Conservation (phyloP, 495 filamentous ascomycete species). For the Trypethelium eluteriae region DNA sequence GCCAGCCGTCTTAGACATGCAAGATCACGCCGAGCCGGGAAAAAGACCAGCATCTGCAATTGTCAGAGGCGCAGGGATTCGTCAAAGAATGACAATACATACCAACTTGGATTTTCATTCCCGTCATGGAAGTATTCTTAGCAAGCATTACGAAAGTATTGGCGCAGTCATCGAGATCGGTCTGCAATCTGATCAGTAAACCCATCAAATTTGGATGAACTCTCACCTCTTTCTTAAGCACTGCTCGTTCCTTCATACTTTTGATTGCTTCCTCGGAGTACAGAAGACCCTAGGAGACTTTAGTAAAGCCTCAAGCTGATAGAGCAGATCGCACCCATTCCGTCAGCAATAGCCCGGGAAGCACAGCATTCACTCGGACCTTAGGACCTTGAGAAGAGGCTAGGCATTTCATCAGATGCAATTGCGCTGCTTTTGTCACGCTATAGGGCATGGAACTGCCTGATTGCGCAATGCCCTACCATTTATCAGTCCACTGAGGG, state of each 20-base stretch:
- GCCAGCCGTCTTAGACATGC: neutral
- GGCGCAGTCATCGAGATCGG: slow-evolving; percentile 36
- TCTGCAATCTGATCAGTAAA: slow-evolving; percentile 17
- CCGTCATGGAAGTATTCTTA: slow-evolving; percentile 39
- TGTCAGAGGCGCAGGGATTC: neutral
- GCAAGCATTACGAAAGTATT: slow-evolving; percentile 36
- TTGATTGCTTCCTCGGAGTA: slow-evolving; percentile 29
- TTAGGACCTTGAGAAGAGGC: slow-evolving; percentile 59
- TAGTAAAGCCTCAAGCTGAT: neutral
- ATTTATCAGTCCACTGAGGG: neutral
- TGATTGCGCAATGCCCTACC: slow-evolving; percentile 39
- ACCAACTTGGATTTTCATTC: slow-evolving; percentile 35
- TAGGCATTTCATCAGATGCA: slow-evolving; percentile 69
- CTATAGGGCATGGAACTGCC: slow-evolving; percentile 60
- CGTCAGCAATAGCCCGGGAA: slow-evolving; percentile 61
- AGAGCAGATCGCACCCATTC: slow-evolving; percentile 53
- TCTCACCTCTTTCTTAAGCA: slow-evolving; percentile 31
- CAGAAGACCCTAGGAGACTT: slow-evolving; percentile 25
- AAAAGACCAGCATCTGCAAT: slow-evolving; percentile 15
- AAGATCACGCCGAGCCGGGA: neutral
- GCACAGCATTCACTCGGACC: slow-evolving; percentile 57
- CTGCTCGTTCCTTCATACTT: slow-evolving; percentile 29
- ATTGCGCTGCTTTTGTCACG: slow-evolving; percentile 58
- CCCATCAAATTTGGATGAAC: neutral
- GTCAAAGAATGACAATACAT: slow-evolving; percentile 13